Evolutionary conservation across 345 rosid genomes (phyloP), one percentile per base, ranked within the genome.

Genomic region (Brassica juncea): DNA sequence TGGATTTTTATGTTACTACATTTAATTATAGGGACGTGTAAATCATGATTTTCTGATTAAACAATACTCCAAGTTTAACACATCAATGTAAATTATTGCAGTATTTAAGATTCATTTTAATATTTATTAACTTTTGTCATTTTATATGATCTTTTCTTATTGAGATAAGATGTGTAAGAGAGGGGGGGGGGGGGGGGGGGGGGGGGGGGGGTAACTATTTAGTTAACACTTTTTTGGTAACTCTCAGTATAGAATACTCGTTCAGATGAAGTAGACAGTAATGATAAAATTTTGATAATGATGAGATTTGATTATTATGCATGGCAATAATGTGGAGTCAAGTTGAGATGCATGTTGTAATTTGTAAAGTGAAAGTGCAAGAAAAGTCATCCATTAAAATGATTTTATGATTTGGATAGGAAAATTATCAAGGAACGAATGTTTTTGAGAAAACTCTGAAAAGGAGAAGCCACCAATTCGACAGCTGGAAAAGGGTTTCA

Each of bases 311-410:
- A 55, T 66, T 75, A 57, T 25, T 57, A 37, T 63, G 55, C 64
- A 34, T 65, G 32, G 6, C 66, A 49, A 47, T 21, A 31, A 32
- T 14, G 62, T 21, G 32, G 70, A 23, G 9, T 74, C 21, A 65
- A 75, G 72, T 55, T 75, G 49, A 67, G 55, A 66, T 42, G 31
- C 25, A 58, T 76, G 25, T 58, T 76, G 68, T 42, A 42, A 4
- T 15, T 58, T 76, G 68, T 42, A 42, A 4, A 16, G 80, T 60
- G 34, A 49, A 60, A 76, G 62, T 64, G 70, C 77, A 64, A 47
- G 19, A 54, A 66, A 32, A 31, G 70, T 59, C 39, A 63, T 31
- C 2, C 8, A 52, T 12, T 21, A 30, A 65, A 21, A 47, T 27
- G 11, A 30, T 59, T 59, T 23, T 9, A 10, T 59, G 63, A 59